A percentile compares a stretch with the other conserved stretches of the same genome.
phyloP scores from a whole-genome alignment of 345 rosid genomes.

The Salix koriyanagi region DNA sequence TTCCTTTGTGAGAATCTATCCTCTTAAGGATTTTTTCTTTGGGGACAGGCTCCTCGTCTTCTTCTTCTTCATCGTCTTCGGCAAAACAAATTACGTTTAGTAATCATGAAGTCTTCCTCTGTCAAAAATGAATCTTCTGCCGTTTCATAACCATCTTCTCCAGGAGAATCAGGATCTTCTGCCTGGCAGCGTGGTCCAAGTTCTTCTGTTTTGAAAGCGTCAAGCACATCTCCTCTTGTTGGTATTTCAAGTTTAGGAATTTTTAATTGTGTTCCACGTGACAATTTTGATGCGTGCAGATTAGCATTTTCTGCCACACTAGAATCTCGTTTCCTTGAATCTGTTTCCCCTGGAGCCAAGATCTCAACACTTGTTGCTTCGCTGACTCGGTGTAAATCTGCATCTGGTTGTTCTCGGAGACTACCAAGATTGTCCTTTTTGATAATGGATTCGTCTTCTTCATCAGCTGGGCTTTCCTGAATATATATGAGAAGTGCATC shows the following conservation, averaged over 20 bases:
- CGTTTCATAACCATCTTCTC: slow-evolving; percentile 67
- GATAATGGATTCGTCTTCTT: slow-evolving; percentile 38
- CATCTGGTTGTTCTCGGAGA: slow-evolving; percentile 26
- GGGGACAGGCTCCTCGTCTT: slow-evolving; percentile 45
- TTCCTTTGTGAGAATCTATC: slow-evolving; percentile 73
- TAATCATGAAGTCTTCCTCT: slow-evolving; percentile 66
- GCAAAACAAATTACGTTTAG: slow-evolving; percentile 57
- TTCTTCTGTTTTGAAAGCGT: slow-evolving; percentile 19
- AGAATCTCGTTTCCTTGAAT: slow-evolving; percentile 13
- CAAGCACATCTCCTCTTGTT: slow-evolving; percentile 10
- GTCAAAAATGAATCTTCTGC: slow-evolving; percentile 59
- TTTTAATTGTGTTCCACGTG: slow-evolving; percentile 28
- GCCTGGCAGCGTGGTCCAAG: slow-evolving; percentile 5
- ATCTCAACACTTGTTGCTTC: slow-evolving; percentile 21
- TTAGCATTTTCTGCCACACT: slow-evolving; percentile 15
- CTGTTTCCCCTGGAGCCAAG: slow-evolving; percentile 13
- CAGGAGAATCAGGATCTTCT: slow-evolving; percentile 21
- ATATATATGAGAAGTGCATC: slow-evolving; percentile 3
- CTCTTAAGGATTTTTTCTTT: slow-evolving; percentile 70
- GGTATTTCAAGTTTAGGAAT: slow-evolving; percentile 43
- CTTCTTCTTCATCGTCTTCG: slow-evolving; percentile 48
- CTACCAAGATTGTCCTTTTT: slow-evolving; percentile 21
- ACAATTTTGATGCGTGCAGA: slow-evolving; percentile 23
- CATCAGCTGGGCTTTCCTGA: slow-evolving; percentile 66
- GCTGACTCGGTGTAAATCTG: slow-evolving; percentile 19